Evolutionary conservation across 306 rosid species (phyloP), one percentile per base, ranked within the genome.

Genomic region (Clitoria ternatea): DNA sequence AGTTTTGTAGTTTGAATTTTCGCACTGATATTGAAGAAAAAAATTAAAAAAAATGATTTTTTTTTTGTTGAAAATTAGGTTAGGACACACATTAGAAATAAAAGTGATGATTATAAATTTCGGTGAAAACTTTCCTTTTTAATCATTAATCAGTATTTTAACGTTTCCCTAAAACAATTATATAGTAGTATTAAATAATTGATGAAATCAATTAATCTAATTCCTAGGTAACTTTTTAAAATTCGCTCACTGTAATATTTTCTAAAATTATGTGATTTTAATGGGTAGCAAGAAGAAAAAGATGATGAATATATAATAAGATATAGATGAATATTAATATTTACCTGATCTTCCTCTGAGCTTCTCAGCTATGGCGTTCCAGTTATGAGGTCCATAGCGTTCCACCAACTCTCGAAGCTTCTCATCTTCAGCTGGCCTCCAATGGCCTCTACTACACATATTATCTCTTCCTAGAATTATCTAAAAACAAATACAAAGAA

Each of bases 331-430:
- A 18, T 40, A 6, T 30, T 56, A 4, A 23, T 30, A n/a, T 52
- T 67, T 19, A 90, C 98, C 99, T 75, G 99, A 94, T 91, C 99
- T 84, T 82, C 99, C 96, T 77, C 85, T 85, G 9, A 94, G 92
- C 82, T 89, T 89, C 78, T 89, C 92, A 24, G 99, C 96, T 83
- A 94, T 94, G 83, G 95, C 90, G 91, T 94, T 94, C 99, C 99
- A 94, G 53, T 94, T 94, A 75, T 94, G 99, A 69, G 99, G 96
- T n/a, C 97, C 99, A 79, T 83, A 83, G n/a, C 84, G 88, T 72
- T 86, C 90, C 76, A 94, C 99, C 85, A 94, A 77, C 80, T 87
- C 96, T 40, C 84, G 66, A 33, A 94, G 97, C 72, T 86, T 89
- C 61, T 91, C 96, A 62, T 94, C 97, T 69, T 94, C 97, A 1